Evolutionary conservation across 768 basidiomycete species (phyloP), one percentile per base, ranked within the genome.

Genomic region (Grammothele lineata): DNA sequence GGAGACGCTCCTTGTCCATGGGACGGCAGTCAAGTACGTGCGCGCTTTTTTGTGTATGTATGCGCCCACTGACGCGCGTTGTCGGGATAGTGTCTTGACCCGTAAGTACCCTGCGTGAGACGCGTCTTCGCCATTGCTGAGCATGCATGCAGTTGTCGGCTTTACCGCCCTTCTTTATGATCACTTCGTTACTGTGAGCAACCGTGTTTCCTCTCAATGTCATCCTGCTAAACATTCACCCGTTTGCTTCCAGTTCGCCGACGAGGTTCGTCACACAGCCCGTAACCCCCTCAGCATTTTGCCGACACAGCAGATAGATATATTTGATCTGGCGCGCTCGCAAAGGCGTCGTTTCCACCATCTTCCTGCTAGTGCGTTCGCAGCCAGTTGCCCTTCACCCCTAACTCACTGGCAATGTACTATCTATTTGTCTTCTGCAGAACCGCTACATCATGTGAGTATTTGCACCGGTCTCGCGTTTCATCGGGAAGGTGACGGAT

Each of bases 361-460:
- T 63, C 19, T 63, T 63, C 37, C 43, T 63, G 11, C 39, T 63
- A 14, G 62, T 63, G 32, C 22, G 62, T 53, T n/a, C 26, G 4
- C n/a, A 7, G 14, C 21, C 18, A 12, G 17, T 25, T 19, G 32
- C 34, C 37, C 22, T 15, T 23, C 4, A 40, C 27, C 9, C n/a
- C n/a, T n/a, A n/a, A 22, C 27, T 23, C 22, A 6, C 14, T 32
- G 30, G 30, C 30, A 32, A 32, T 15, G 8, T 32, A 32, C 30
- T 15, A 15, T 8, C 15, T 32, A 7, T 30, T 30, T 14, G 27
- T 30, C 22, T 8, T 21, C 26, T 9, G 5, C 46, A 63, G 62
- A 63, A 63, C 41, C 62, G 62, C 1, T 63, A 63, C 40, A 41
- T 59, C 21, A 50, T 63, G 62, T 63, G 34, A 48, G 58, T 38